Percentiles rank a stretch among this genome's conserved stretches.
phyloP scores from a whole-genome alignment of 495 filamentous ascomycete genomes.

The Tuber brumale region DNA sequence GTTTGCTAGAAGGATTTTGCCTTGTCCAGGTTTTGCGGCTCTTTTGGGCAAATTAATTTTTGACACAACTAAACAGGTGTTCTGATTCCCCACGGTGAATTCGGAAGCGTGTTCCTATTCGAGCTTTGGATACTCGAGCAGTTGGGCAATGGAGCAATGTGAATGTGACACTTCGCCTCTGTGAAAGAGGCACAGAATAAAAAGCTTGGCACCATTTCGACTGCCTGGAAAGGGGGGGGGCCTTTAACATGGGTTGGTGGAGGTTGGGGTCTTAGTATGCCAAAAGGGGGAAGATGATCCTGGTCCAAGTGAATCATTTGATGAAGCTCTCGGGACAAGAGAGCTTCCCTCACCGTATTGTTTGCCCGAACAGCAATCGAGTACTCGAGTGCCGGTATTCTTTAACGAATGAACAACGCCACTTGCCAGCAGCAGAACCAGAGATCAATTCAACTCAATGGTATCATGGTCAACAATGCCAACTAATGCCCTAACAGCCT shows the following conservation, averaged over 20 bases:
- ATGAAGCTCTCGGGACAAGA: not conserved
- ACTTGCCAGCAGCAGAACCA: not conserved
- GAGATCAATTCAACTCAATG: not conserved
- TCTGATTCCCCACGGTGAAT: not conserved
- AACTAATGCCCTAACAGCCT: not conserved
- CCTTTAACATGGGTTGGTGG: slow-evolving; percentile 6
- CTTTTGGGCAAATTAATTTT: slow-evolving; percentile 4
- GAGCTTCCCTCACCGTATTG: not conserved
- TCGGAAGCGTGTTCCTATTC: slow-evolving; percentile 3
- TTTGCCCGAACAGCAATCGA: not conserved
- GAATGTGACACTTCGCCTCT: not conserved
- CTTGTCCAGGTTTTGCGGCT: not conserved
- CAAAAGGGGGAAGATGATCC: slow-evolving; percentile 32
- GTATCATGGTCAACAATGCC: not conserved
- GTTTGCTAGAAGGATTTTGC: not conserved
- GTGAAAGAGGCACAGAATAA: not conserved
- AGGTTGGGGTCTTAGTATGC: slow-evolving; percentile 35
- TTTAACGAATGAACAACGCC: not conserved
- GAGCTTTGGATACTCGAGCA: not conserved
- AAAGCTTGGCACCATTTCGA: not conserved
- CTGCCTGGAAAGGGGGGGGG: not conserved
- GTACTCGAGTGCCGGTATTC: not conserved
- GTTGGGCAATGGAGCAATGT: not conserved
- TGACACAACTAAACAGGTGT: not conserved
- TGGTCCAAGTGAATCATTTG: slow-evolving; percentile 4